Base-by-base conservation (phyloP, 257 asterid species). In the Leonotis leonurus region DNA sequence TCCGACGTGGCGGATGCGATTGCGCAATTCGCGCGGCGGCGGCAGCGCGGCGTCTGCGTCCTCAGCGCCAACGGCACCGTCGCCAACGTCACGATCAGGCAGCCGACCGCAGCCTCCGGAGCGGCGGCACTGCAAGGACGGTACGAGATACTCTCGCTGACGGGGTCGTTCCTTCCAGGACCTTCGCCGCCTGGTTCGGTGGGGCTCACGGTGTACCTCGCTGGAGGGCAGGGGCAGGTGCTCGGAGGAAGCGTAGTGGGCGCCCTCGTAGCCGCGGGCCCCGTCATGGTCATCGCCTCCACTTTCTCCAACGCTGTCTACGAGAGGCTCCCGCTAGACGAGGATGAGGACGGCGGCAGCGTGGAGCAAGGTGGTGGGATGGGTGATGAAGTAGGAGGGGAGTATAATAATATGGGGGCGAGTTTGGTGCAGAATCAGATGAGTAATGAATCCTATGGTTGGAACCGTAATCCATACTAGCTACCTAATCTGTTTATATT, bases 241-340 rank as follows among this genome's bases (percentile, higher is more conserved):
- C 49, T 85, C 6, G 92, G 92, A 0, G 92, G 92, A 5, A 79
- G 86, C 14, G 92, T 85, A 8, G 86, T 81, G 25, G 92, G 92
- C 1, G 20, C 92, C 0, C 69, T 85, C 3, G 77, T 81, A 46
- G 88, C 92, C 2, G 77, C 81, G 0, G 92, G 88, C 1, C 92
- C 92, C 0, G 92, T 85, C 1, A 85, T 85, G 86, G 88, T 85
- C 24, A 81, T 85, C 25, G 92, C 88, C 0, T 77, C 88, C 0
- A 85, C 88, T 0, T 85, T 85, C 51, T 73, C 92, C 7, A 85
- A 85, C 57, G 92, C 92, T 26, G 81, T 85, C 3, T 85, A 85
- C 45, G 92, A 85, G 68, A 73, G 86, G 70, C 57, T 82, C 59
- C 93, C 93, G 5, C 57, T 82, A 35, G 85, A 74, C 62, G 88